Conservation (phyloP, 805 yeast genomes). For the Suhomyces prunicola region DNA sequence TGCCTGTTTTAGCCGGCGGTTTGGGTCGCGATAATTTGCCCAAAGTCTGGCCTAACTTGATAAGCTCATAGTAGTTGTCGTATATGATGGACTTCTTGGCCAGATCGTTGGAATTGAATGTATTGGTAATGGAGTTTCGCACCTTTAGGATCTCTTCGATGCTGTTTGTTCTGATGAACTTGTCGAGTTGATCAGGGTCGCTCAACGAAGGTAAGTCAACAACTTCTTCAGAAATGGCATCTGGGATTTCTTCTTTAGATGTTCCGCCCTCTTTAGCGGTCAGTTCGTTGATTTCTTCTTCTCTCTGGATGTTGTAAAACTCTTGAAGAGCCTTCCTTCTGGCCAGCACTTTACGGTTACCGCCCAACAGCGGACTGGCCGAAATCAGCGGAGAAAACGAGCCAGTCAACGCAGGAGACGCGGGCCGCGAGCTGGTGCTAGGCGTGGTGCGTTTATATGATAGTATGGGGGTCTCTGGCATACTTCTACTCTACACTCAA, state of each 20-base stretch:
- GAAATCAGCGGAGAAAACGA: background rate
- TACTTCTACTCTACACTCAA: background rate
- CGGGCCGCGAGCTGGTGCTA: background rate
- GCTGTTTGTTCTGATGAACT: conserved; percentile 20
- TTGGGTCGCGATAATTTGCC: conserved; percentile 7
- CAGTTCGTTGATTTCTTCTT: conserved; percentile 7
- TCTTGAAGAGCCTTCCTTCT: conserved; percentile 42
- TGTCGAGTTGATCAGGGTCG: conserved; percentile 16
- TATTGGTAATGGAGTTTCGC: conserved; percentile 36
- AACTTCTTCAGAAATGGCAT: background rate
- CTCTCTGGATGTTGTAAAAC: conserved; percentile 32
- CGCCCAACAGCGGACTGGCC: background rate
- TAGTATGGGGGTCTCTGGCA: conserved; percentile 18
- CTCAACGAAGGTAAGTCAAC: conserved; percentile 7
- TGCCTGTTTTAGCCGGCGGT: background rate
- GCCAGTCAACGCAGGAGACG: conserved; percentile 5
- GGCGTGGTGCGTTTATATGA: conserved; percentile 25
- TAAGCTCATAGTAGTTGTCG: conserved; percentile 71
- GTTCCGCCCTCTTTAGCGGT: background rate
- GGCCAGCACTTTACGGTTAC: conserved; percentile 28
- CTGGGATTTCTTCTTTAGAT: background rate
- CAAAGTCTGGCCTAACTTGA: conserved; percentile 61
- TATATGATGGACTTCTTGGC: conserved; percentile 69
- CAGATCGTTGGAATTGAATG: conserved; percentile 51
- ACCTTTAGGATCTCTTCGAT: conserved; percentile 30